A percentile compares a stretch with the other conserved stretches of the same genome.
Conservation (phyloP, 345 rosid genomes). For the Citrus sp. region DNA sequence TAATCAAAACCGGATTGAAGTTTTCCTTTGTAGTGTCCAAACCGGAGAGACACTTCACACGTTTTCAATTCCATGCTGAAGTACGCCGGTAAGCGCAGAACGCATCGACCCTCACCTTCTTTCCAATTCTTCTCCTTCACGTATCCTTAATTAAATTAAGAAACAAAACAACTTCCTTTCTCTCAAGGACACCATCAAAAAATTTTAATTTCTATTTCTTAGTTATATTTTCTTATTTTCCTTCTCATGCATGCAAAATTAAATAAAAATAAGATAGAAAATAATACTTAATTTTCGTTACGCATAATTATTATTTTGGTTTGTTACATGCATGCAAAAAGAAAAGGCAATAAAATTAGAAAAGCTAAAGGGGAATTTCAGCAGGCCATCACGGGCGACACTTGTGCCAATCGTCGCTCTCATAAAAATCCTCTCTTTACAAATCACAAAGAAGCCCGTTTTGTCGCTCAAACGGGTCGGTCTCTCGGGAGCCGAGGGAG, state of each 20-base stretch:
- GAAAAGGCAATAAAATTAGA: slow-evolving; percentile 35
- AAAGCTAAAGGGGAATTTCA: slow-evolving; percentile 26
- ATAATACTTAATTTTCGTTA: neutral
- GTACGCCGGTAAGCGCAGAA: neutral
- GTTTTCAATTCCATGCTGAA: neutral
- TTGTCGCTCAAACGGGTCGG: slow-evolving; percentile 7
- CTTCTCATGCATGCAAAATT: neutral
- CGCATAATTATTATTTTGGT: neutral
- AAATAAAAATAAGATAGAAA: too few species aligned
- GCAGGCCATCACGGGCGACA: slow-evolving; percentile 49
- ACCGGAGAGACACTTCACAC: neutral
- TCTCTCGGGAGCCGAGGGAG: neutral
- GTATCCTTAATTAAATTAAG: neutral
- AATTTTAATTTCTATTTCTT: neutral
- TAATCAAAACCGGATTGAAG: neutral
- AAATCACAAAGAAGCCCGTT: too few species aligned
- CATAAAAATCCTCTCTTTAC: too few species aligned
- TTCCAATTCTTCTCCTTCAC: neutral
- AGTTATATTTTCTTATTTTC: neutral
- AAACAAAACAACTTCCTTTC: neutral
- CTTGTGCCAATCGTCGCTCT: slow-evolving; percentile 49
- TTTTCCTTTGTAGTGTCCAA: slow-evolving; percentile 1
- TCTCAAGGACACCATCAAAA: neutral
- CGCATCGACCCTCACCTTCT: neutral
- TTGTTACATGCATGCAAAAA: slow-evolving; percentile 14